Conservation (phyloP, 257 asterid species). For the Verbena officinalis region DNA sequence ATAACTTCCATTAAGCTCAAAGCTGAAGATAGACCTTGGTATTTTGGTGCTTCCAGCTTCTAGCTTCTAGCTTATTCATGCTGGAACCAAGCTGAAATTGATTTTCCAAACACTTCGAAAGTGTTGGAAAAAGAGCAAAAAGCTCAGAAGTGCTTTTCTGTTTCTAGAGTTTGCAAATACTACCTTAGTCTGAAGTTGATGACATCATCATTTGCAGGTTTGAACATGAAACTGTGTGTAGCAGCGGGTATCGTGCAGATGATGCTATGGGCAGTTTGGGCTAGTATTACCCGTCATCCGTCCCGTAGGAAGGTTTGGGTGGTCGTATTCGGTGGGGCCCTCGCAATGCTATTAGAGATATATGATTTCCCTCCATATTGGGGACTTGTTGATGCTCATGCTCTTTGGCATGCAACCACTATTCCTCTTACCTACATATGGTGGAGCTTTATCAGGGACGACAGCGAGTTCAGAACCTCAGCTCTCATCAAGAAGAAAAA, state of each 20-base stretch:
- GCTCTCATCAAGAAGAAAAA: conserved; percentile 59
- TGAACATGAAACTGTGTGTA: conserved; percentile 62
- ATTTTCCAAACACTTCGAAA: too few species aligned
- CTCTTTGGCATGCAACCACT: conserved; percentile 75
- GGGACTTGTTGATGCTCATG: conserved; percentile 76
- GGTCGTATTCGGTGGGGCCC: conserved; percentile 57
- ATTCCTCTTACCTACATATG: conserved; percentile 72
- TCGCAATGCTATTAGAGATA: conserved; percentile 52
- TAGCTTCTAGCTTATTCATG: too few species aligned
- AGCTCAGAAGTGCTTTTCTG: too few species aligned
- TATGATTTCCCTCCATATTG: conserved; percentile 76
- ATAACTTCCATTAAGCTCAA: too few species aligned
- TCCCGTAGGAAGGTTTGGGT: conserved; percentile 72
- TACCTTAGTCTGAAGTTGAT: background rate
- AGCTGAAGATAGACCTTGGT: too few species aligned
- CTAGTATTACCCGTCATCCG: conserved; percentile 61
- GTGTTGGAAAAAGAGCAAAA: too few species aligned
- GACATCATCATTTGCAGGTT: conserved; percentile 45
- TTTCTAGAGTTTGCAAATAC: too few species aligned
- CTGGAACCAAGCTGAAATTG: too few species aligned
- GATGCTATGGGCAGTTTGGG: conserved; percentile 78
- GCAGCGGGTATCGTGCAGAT: conserved; percentile 49
- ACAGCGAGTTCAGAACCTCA: conserved; percentile 68
- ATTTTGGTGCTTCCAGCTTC: too few species aligned
- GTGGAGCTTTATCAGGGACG: conserved; percentile 88